phyloP scores from a whole-genome alignment of 306 rosid genomes.

The Rosa rugosa region DNA sequence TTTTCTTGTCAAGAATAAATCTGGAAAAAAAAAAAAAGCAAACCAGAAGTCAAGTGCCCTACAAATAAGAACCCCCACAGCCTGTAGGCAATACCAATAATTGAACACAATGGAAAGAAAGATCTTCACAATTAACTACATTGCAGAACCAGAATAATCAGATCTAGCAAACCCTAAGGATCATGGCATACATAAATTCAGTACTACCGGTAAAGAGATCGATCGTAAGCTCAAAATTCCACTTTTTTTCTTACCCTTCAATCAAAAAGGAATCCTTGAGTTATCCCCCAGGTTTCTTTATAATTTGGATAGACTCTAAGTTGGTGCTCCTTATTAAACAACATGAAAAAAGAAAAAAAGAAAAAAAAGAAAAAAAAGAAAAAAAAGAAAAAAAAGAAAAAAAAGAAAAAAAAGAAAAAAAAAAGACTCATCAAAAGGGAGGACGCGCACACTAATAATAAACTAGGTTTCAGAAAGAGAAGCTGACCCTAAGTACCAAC shows the following conservation, averaged over 20 bases:
- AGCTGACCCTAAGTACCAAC: conserved; percentile 99
- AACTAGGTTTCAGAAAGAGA: conserved; percentile 78
- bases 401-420: too few relatives aligned
- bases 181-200: not conserved
- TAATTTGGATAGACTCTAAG: too few relatives aligned
- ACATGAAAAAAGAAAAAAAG: too few relatives aligned
- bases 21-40: conserved; percentile 28
- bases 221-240: too few relatives aligned
- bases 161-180: not conserved
- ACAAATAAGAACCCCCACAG: not conserved
- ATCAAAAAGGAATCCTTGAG: not conserved
- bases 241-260: too few relatives aligned
- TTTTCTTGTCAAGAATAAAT: conserved; percentile 98
- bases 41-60: conserved; percentile 12
- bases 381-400: too few relatives aligned
- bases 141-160: not conserved
- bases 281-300: too few relatives aligned
- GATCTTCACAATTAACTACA: not conserved
- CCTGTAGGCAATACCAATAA: not conserved
- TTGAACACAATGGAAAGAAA: not conserved
- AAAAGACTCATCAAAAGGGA: conserved; percentile 55
- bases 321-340: too few relatives aligned
- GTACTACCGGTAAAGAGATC: too few relatives aligned
- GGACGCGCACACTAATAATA: too few relatives aligned
- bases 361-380: too few relatives aligned